Evolutionary conservation across 169 alveolate genomes (phyloP).

Genomic region (Cryptosporidium sp.): DNA sequence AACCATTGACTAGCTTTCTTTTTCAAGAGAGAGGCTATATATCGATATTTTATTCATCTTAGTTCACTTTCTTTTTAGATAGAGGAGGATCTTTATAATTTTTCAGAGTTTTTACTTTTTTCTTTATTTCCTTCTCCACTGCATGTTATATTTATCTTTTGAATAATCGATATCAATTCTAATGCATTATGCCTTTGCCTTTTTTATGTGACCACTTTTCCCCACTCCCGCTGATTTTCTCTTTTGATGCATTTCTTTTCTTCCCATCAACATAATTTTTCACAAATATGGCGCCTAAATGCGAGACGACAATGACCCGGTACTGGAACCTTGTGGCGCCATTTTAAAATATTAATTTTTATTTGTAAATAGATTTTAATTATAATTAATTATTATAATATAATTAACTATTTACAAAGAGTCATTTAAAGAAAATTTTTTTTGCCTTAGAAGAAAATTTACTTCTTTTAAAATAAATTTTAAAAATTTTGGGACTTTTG

Average conservation of each 20-base stretch:
- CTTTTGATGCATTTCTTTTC: neutral
- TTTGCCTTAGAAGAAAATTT: neutral
- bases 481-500: neutral
- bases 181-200: neutral
- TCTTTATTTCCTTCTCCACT: neutral
- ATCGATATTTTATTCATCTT: neutral
- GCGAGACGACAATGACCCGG: conserved; percentile 12
- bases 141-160: neutral
- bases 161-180: neutral
- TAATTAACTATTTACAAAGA: neutral
- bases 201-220: neutral
- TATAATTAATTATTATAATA: neutral
- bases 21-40: neutral
- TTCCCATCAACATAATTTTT: neutral
- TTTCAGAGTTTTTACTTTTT: conserved; percentile 3
- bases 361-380: conserved; percentile 5
- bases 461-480: neutral
- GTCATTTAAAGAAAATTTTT: neutral
- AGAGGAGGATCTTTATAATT: conserved; percentile 22
- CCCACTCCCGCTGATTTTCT: neutral
- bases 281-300: neutral
- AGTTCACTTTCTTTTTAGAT: neutral
- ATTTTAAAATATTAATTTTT: neutral
- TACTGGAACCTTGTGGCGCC: neutral
- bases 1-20: neutral